A percentile compares a stretch with the other conserved stretches of the same genome.
These are phyloP conservation scores for Paramecium sexaurelia DNA, from an alignment of 73 alveolate genomes.

Conservation along the genomic window DNA sequence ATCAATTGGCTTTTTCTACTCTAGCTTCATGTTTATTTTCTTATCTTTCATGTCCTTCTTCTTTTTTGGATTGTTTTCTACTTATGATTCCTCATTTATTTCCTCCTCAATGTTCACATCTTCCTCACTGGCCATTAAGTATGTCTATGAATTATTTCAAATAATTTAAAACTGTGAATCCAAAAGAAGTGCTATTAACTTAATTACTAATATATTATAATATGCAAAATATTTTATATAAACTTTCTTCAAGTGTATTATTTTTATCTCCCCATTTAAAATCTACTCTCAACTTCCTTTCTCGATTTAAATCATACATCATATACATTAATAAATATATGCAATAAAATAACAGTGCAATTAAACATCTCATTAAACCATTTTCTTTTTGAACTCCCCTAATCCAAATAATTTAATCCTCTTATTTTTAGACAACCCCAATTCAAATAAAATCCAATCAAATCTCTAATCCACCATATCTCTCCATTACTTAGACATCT, in stretches of 20 bases:
- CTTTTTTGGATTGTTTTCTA: conserved; percentile 5
- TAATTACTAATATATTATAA: conserved; percentile 1
- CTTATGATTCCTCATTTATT: background rate
- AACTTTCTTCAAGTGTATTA: background rate
- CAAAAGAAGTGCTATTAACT: conserved; percentile 51
- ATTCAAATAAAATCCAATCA: background rate
- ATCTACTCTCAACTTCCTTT: background rate
- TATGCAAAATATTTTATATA: conserved; percentile 1
- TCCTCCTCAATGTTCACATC: background rate
- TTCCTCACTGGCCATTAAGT: conserved; percentile 29
- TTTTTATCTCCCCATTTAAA: background rate
- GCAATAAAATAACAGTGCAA: conserved; percentile 14
- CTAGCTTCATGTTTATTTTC: background rate
- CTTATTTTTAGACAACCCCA: conserved; percentile 3
- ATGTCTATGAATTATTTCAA: conserved; percentile 37
- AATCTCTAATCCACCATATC: background rate
- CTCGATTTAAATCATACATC: background rate
- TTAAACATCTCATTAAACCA: conserved; percentile 28
- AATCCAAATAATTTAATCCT: conserved; percentile 27
- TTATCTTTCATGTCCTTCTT: conserved; percentile 25
- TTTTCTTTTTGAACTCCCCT: conserved; percentile 41
- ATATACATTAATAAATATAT: conserved; percentile 11
- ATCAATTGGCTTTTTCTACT: conserved; percentile 55
- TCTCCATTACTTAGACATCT: background rate
- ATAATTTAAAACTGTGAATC: conserved; percentile 41